Evolutionary conservation across 169 alveolate genomes (phyloP), one percentile per base, ranked within the genome.

Genomic region (Theileria equi): DNA sequence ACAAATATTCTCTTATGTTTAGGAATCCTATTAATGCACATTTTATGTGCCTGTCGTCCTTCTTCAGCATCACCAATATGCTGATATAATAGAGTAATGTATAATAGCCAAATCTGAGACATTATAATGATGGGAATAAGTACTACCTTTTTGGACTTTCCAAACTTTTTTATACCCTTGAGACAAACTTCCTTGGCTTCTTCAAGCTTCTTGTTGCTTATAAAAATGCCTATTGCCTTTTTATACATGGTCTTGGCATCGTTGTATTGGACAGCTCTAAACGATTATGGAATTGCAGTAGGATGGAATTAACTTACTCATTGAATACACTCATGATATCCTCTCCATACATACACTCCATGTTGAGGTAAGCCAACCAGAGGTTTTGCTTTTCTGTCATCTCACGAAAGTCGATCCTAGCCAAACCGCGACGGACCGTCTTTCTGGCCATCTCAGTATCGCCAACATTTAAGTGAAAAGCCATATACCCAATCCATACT

Each of bases 311-410:
- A 7, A 44, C 26, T 17, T 60, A 74, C 64, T 74, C 72, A 23
- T 76, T 60, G 47, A 85, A 85, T 23, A 85, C 71, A 41, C 81
- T 86, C 79, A 68, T 59, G 38, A 78, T 79, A 2, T 72, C 69
- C 71, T 85, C 87, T 25, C 94, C 94, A 53, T 76, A 89, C 21
- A 70, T 60, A 40, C 90, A 83, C 38, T 89, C 94, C 94, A 89
- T 89, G 60, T 89, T 89, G 23, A 89, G 40, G 67, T 84, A 88
- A 28, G 93, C 91, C 47, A 89, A 72, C 91, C 91, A 89, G 5
- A 89, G 62, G 31, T 89, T 89, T 81, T 59, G 49, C 26, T 89
- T 82, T 54, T 88, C 94, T 49, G 44, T 68, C 57, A 88, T 64
- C 26, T 81, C 91, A 17, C 87, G 86, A 41, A 84, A 77, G 49